Evolutionary conservation across 2,329 filamentous ascomycete genomes (phyloP), one percentile per base, ranked within the genome.

Genomic region (Ascochyta koolunga): DNA sequence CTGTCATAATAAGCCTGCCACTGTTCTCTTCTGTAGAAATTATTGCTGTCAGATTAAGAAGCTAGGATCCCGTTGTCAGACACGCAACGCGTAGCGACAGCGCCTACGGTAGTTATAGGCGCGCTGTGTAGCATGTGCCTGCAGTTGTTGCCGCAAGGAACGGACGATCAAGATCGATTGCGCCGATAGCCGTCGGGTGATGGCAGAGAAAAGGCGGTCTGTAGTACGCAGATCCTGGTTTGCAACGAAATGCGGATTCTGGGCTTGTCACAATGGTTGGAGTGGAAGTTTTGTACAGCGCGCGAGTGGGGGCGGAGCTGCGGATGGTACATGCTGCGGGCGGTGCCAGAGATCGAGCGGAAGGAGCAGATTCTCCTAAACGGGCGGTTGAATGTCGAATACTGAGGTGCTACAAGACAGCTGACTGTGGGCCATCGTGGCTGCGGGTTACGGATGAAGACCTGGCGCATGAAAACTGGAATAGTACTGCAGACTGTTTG

Each of bases 161-260:
- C 41, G 13, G 18, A 19, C 7, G 32, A 40, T 37, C 35, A 36
- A 54, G 39, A 35, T 54, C 24, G 45, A 41, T 37, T 50, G 51
- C 51, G 51, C 51, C 45, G 40, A 54, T 50, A 46, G 44, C 51
- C 46, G 41, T 41, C 19, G 39, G 27, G 39, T 25, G 24, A 24
- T 36, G 40, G 35, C 39, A 29, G 37, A 41, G 19, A 39, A 54
- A 42, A 38, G 46, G 53, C 46, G 46, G 52, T 50, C 46, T 55
- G 46, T 8, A 55, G 33, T 11, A 41, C 16, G 29, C 22, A 40
- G 27, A 47, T 43, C 42, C 47, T 47, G n/a, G 47, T 13, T 41
- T 2, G 32, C 46, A 50, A 47, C 37, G 37, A 29, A 29, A 29
- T 11, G 27, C 11, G 42, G 24, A 25, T 10, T 42, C 53, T 32